phyloP scores from a whole-genome alignment of 2,329 filamentous ascomycete species.

The Huntiella bhutanensis region DNA sequence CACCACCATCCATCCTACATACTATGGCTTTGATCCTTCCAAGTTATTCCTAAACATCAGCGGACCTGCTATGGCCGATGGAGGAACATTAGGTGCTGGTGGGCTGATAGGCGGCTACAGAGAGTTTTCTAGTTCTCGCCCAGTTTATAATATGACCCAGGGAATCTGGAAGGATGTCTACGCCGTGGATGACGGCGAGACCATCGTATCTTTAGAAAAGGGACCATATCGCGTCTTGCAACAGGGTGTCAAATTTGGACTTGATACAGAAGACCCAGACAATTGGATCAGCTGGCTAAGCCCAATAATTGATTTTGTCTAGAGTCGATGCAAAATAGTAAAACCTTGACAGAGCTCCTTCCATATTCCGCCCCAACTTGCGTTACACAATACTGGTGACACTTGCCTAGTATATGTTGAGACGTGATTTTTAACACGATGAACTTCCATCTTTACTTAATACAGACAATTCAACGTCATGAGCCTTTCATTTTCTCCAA shows the following conservation, averaged over 20 bases:
- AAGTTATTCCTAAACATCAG: background rate
- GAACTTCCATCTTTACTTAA: too few relatives aligned
- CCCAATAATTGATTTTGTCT: conserved; percentile 2
- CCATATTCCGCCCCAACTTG: too few relatives aligned
- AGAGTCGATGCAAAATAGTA: too few relatives aligned
- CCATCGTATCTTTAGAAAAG: background rate
- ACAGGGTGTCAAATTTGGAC: conserved; percentile 1
- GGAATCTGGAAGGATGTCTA: too few relatives aligned
- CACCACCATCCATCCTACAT: conserved; percentile 2
- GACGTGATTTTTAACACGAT: too few relatives aligned
- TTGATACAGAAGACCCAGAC: background rate
- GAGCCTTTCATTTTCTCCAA: too few relatives aligned
- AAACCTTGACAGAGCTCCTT: too few relatives aligned
- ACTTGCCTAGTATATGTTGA: too few relatives aligned
- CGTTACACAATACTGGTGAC: too few relatives aligned
- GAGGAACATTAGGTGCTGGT: conserved; percentile 1
- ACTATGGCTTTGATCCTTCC: background rate
- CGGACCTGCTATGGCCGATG: background rate
- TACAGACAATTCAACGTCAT: too few relatives aligned
- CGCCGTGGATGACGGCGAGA: too few relatives aligned
- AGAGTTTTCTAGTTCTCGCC: background rate
- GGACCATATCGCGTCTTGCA: conserved; percentile 3
- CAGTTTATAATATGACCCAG: too few relatives aligned
- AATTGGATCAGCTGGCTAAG: conserved; percentile 7
- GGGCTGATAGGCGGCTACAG: background rate